Evolutionary conservation across 2,329 filamentous ascomycete species (phyloP), one percentile per base, ranked within the genome.

Genomic region (Shiraia sp.): DNA sequence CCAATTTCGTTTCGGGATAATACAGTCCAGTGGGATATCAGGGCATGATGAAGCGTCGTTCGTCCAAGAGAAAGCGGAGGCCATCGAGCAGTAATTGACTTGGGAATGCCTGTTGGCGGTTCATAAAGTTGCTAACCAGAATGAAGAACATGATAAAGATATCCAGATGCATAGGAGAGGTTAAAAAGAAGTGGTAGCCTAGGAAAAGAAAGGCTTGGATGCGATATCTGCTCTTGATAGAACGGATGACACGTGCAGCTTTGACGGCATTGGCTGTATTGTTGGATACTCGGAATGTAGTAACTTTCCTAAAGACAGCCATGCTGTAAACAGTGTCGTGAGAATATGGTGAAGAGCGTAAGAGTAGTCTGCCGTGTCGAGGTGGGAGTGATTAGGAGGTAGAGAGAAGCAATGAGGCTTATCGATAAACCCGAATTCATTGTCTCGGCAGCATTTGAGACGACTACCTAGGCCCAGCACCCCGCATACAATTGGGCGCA

Each of bases 101-200:
- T 2, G 62, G 61, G 19, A 63, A 59, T 2, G 61, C 53, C 10
- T 64, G 45, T 9, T 60, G 53, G 9, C 59, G 59, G 36, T 66
- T 66, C 61, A 66, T 65, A 24, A 62, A 65, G 46, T 66, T 66
- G 57, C 57, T 63, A 51, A 65, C 61, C n/a, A 66, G 57, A 35
- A 66, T 61, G 40, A 64, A 66, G 42, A 66, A 54, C 36, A 66
- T 51, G 26, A 66, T 54, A 17, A 66, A 66, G 42, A 66, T 53
- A 37, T 66, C 62, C 12, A 65, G 55, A 26, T 63, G 55, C 44
- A 60, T 42, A 4, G 57, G 57, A 6, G 61, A 59, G 14, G 55
- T 55, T 12, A 66, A 49, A 45, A 66, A 65, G 55, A 65, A 64
- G 51, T 66, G 61, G 34, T 65, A 61, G 23, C 59, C 62, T 30